Base-by-base conservation (phyloP, 208 protist species). In the Trypanosoma melophagium region DNA sequence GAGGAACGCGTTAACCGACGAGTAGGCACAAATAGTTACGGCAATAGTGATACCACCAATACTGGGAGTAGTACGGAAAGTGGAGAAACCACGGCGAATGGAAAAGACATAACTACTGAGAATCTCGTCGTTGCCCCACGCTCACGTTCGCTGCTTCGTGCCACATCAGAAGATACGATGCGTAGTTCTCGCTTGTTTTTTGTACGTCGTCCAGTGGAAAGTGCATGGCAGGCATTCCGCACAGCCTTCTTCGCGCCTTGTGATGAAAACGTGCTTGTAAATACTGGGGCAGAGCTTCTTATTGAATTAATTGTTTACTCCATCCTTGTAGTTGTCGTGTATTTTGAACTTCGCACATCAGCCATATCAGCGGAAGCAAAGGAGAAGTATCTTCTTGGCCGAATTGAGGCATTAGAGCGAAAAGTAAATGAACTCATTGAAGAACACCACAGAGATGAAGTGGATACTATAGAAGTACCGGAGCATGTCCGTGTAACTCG, bases 271-370 rank as follows among this genome's bases (percentile, higher is more conserved):
- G 69, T 78, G 8, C 79, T 95, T 16, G 79, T 95, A 7, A 80
- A 76, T 40, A 83, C 85, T 3, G 90, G 90, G 7, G 87, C 87
- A 19, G 81, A 93, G 45, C 66, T 95, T 40, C 71, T 95, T 41
- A 83, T 92, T 63, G 90, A 95, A 73, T 61, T 95, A 38, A 52
- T 88, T 7, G 85, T 86, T 21, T 93, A 87, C 78, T 69, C 78
- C 1, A 71, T 92, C 22, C 77, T 95, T 13, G 85, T 85, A 21
- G 58, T 66, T 22, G 40, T 90, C 21, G 69, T 95, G 17, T 83
- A 79, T 24, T 79, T 82, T 66, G 87, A 95, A 66, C 69, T 95
- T 31, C 55, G 72, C 51, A 80, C 81, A 54, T 75, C 84, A 52
- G 79, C 77, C 14, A 73, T 66, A 47, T 66, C 71, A 2, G 61